Conservation (phyloP, 2,329 filamentous ascomycete genomes). For the Trichoderma arundinaceum region DNA sequence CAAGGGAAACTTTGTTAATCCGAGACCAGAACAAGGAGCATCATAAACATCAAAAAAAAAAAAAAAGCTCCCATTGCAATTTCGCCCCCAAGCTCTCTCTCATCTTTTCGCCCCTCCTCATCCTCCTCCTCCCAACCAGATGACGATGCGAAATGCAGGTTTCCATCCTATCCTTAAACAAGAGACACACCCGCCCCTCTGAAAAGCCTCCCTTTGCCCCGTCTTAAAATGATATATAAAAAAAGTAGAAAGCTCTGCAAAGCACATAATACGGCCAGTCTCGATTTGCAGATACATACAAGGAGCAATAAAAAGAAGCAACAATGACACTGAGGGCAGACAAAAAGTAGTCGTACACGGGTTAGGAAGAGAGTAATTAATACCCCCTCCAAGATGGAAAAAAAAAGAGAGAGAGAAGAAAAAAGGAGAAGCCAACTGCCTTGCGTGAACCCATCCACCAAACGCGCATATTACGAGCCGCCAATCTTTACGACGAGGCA, state of each 20-base stretch:
- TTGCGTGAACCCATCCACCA: neutral
- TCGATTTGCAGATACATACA: slow-evolving; percentile 28
- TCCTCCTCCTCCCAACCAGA: neutral
- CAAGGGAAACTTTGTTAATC: no score
- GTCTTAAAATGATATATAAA: slow-evolving; percentile 2
- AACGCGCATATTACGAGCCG: neutral
- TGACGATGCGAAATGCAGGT: slow-evolving; percentile 4
- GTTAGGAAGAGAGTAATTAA: neutral
- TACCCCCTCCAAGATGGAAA: neutral
- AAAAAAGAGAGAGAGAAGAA: neutral
- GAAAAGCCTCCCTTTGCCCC: neutral
- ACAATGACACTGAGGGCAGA: neutral
- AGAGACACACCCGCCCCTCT: no score
- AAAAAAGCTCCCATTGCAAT: slow-evolving; percentile 5
- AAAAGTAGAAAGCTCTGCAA: slow-evolving; percentile 1
- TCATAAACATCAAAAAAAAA: neutral
- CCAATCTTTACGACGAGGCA: neutral
- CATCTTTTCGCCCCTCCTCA: neutral
- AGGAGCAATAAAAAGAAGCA: neutral
- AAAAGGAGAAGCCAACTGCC: neutral
- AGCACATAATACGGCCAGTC: slow-evolving; percentile 19
- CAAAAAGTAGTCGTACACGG: slow-evolving; percentile 22
- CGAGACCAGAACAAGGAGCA: neutral
- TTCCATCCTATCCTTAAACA: slow-evolving; percentile 7
- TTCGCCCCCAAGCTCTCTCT: neutral